Evolutionary conservation across 176 grass and related monocot genomes (phyloP).

Genomic region (Avena eriantha): DNA sequence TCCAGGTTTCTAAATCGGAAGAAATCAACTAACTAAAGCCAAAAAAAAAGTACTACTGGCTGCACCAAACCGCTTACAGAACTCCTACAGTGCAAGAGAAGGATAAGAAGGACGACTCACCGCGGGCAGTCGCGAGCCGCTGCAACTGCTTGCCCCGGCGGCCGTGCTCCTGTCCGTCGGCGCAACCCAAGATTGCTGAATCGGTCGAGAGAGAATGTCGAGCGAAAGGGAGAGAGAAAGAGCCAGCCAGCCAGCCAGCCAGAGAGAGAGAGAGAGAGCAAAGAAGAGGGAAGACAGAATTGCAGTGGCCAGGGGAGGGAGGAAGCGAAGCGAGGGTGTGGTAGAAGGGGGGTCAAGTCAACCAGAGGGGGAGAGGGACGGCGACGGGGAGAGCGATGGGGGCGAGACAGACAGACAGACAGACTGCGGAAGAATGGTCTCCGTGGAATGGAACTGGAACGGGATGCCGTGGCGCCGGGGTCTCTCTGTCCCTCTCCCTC

Average conservation of each 20-base stretch:
- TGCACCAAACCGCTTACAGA: not conserved
- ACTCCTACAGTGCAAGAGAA: not conserved
- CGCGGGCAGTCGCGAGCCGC: constrained; percentile 18
- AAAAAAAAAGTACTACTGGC: not conserved
- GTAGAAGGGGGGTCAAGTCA: constrained; percentile 48
- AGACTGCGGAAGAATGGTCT: constrained; percentile 37
- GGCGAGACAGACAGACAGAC: not conserved
- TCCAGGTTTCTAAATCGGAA: constrained; percentile 5
- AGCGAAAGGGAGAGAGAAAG: constrained; percentile 41
- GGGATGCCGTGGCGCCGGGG: constrained; percentile 41
- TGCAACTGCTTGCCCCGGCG: not conserved
- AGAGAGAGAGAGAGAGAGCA: constrained; percentile 29
- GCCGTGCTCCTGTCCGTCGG: constrained; percentile 4
- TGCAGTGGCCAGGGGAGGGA: constrained; percentile 30
- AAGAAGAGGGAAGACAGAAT: not conserved
- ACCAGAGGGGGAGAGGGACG: constrained; percentile 36
- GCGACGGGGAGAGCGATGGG: constrained; percentile 1
- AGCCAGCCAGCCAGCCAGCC: not conserved
- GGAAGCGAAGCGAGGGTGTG: not conserved
- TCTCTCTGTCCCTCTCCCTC: not conserved
- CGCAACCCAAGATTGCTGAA: constrained; percentile 28
- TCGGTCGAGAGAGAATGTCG: not conserved
- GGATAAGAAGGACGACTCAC: constrained; percentile 37
- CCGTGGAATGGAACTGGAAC: constrained; percentile 32
- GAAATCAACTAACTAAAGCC: not conserved